These are phyloP conservation scores for Floccularia luteovirens DNA, from an alignment of 768 basidiomycete genomes.

Conservation along the genomic window DNA sequence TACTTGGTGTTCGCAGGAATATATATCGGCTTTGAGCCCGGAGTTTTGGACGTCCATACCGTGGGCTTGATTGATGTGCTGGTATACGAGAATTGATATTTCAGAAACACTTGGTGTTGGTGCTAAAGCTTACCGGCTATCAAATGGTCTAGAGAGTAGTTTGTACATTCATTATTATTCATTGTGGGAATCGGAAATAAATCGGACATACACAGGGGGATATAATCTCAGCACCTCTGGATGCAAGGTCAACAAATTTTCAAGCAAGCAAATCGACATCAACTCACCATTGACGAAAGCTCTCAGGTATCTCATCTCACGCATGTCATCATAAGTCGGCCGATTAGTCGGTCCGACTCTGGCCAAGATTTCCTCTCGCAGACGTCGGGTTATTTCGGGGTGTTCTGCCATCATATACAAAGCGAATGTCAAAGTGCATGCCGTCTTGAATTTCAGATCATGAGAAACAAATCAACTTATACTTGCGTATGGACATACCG, in stretches of 20 bases:
- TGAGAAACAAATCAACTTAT: background rate
- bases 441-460: constrained; percentile 19
- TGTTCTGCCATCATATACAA: constrained; percentile 32
- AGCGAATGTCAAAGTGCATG: constrained; percentile 29
- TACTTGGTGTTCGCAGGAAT: constrained; percentile 6
- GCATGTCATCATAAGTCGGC: constrained; percentile 34
- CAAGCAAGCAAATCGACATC: background rate
- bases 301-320: constrained; percentile 26
- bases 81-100: constrained; percentile 7
- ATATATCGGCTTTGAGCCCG: constrained; percentile 6
- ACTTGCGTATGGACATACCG: constrained; percentile 19
- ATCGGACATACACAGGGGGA: constrained; percentile 20
- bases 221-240: constrained; percentile 34
- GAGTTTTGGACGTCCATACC: constrained; percentile 13
- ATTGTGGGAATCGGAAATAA: background rate
- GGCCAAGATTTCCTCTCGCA: constrained; percentile 27
- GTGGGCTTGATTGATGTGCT: constrained; percentile 3
- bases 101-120: background rate
- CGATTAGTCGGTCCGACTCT: constrained; percentile 21
- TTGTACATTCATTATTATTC: constrained; percentile 8
- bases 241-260: background rate
- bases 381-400: constrained; percentile 21
- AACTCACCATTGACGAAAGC: constrained; percentile 17
- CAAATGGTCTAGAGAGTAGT: constrained; percentile 3
- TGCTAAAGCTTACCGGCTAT: constrained; percentile 2